phyloP scores from a whole-genome alignment of 805 yeast species.

The Candida xyloterini region DNA sequence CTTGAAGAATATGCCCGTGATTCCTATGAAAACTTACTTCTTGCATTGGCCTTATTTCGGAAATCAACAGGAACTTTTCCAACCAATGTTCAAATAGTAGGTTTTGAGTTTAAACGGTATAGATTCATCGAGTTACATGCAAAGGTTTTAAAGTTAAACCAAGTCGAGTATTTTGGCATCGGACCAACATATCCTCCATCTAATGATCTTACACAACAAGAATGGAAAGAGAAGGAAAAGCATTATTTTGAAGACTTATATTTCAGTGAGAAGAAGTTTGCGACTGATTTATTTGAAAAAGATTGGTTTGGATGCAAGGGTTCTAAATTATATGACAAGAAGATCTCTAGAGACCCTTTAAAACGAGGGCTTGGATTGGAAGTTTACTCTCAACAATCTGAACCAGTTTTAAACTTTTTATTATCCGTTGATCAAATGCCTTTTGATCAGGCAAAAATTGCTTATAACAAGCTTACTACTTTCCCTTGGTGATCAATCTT shows the following conservation, averaged over 20 bases:
- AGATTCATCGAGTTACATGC: slow-evolving; percentile 59
- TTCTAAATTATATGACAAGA: slow-evolving; percentile 44
- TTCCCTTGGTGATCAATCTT: slow-evolving; percentile 26
- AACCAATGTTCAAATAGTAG: slow-evolving; percentile 50
- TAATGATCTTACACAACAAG: slow-evolving; percentile 3
- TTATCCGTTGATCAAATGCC: slow-evolving; percentile 31
- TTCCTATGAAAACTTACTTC: slow-evolving; percentile 73
- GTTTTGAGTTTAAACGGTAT: slow-evolving; percentile 68
- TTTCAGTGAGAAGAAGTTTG: slow-evolving; percentile 49
- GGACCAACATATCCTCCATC: slow-evolving; percentile 47
- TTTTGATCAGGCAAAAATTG: slow-evolving; percentile 23
- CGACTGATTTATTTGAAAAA: slow-evolving; percentile 47
- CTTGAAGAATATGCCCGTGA: slow-evolving; percentile 76
- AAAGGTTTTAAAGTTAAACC: slow-evolving; percentile 45
- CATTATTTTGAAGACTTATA: slow-evolving; percentile 47
- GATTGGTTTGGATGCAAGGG: slow-evolving; percentile 59
- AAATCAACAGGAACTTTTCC: slow-evolving; percentile 52
- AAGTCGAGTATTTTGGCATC: slow-evolving; percentile 51
- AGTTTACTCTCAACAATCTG: slow-evolving; percentile 11
- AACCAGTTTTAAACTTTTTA: slow-evolving; percentile 16
- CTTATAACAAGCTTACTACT: slow-evolving; percentile 19
- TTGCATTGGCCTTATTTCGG: slow-evolving; percentile 52
- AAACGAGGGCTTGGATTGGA: slow-evolving; percentile 12
- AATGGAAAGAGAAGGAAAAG: slow-evolving; percentile 23
- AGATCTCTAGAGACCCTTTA: slow-evolving; percentile 55